Percentiles rank a stretch among this genome's conserved stretches.
These are phyloP conservation scores for Luvunga scandens DNA, from an alignment of 345 rosid genomes.

Conservation along the genomic window DNA sequence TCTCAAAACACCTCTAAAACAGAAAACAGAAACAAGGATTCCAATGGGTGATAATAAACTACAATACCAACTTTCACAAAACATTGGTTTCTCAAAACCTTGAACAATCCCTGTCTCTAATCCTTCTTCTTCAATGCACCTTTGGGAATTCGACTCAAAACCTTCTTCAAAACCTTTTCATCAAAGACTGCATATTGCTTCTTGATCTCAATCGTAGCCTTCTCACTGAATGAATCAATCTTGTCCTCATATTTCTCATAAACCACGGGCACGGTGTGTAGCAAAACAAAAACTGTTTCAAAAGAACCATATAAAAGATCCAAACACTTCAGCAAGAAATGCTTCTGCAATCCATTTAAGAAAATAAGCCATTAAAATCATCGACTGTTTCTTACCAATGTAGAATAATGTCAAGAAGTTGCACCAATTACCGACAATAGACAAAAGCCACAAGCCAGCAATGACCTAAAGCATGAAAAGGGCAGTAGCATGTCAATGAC, in stretches of 20 bases:
- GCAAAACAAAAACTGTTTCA: constrained; percentile 57
- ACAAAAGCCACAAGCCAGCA: constrained; percentile 75
- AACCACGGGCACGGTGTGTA: constrained; percentile 62
- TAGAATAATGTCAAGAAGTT: constrained; percentile 75
- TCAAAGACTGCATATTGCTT: constrained; percentile 77
- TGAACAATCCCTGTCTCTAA: constrained; percentile 23
- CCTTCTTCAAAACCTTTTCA: constrained; percentile 71
- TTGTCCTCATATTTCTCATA: constrained; percentile 90
- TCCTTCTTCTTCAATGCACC: constrained; percentile 73
- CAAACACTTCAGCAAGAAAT: background rate
- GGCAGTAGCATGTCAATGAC: background rate
- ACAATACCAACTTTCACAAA: background rate
- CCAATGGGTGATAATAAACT: background rate
- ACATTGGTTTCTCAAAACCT: constrained; percentile 3
- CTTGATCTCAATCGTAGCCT: constrained; percentile 69
- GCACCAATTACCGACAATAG: constrained; percentile 66
- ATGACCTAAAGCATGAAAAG: constrained; percentile 50
- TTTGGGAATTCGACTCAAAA: constrained; percentile 67
- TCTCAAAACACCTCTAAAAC: background rate
- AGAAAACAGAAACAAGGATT: background rate
- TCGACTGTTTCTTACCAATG: constrained; percentile 44
- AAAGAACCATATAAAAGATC: background rate
- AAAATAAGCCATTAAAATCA: background rate
- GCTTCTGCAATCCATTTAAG: background rate
- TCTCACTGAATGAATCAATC: constrained; percentile 75